Percentiles rank a stretch among this genome's conserved stretches.
Conservation (phyloP, 140 eudicot species). For the Stevia rebaudiana region DNA sequence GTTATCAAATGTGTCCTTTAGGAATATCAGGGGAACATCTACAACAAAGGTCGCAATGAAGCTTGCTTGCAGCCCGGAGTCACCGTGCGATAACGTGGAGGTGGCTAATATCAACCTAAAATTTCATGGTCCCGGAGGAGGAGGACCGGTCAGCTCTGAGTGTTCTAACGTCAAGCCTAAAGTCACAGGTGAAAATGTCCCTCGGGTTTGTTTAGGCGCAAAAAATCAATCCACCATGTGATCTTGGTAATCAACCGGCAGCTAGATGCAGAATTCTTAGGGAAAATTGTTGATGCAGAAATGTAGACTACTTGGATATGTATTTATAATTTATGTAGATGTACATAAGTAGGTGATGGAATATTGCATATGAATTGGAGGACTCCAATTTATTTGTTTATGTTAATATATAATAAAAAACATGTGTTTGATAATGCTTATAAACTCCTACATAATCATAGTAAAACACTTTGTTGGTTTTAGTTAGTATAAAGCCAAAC, state of each 20-base stretch:
- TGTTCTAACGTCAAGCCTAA: slow-evolving; percentile 39
- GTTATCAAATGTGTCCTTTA: slow-evolving; percentile 40
- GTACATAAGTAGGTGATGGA: not conserved
- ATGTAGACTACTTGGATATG: not conserved
- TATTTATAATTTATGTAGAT: not conserved
- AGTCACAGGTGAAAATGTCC: slow-evolving; percentile 12
- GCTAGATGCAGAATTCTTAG: not conserved
- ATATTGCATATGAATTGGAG: not conserved
- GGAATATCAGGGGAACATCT: slow-evolving; percentile 47
- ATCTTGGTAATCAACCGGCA: not conserved
- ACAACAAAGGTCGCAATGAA: slow-evolving; percentile 25
- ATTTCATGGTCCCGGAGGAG: slow-evolving; percentile 20
- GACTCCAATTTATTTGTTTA: not conserved
- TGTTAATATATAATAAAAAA: too few species aligned
- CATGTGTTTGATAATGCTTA: too few species aligned
- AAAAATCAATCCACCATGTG: not conserved
- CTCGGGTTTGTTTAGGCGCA: slow-evolving; percentile 7
- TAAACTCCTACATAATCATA: too few species aligned
- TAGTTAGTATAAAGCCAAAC: too few species aligned
- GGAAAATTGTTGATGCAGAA: not conserved
- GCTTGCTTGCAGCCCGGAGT: slow-evolving; percentile 37
- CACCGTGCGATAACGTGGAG: slow-evolving; percentile 45
- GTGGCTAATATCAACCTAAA: slow-evolving; percentile 35
- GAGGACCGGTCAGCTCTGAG: slow-evolving; percentile 29
- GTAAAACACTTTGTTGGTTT: too few species aligned